A percentile compares a stretch with the other conserved stretches of the same genome.
These are phyloP conservation scores for Nakazawaea siamensis DNA, from an alignment of 805 yeast species.

Conservation along the genomic window DNA sequence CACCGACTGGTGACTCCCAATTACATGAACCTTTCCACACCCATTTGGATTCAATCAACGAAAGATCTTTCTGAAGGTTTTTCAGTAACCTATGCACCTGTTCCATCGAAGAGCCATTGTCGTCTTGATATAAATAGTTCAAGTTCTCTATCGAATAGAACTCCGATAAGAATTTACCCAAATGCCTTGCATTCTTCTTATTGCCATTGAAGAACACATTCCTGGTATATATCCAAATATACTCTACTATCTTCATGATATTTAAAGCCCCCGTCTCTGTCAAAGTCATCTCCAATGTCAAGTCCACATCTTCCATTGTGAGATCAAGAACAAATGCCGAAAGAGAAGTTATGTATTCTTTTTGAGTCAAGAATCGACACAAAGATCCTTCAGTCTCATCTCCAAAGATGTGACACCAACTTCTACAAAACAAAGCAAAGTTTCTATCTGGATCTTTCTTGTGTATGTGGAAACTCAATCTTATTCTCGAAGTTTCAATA, in stretches of 20 bases:
- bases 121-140: constrained; percentile 34
- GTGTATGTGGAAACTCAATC: constrained; percentile 39
- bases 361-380: constrained; percentile 27
- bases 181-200: constrained; percentile 13
- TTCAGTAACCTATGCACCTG: constrained; percentile 37
- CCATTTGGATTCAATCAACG: constrained; percentile 25
- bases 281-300: constrained; percentile 43
- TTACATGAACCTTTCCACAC: constrained; percentile 32
- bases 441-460: constrained; percentile 5
- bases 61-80: constrained; percentile 28
- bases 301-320: constrained; percentile 25
- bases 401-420: constrained; percentile 56
- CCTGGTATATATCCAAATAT: not conserved
- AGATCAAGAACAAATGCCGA: constrained; percentile 33
- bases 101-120: constrained; percentile 30
- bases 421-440: constrained; percentile 23
- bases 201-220: constrained; percentile 12
- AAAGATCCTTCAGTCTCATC: constrained; percentile 51
- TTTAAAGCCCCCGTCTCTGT: constrained; percentile 37
- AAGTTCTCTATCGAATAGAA: constrained; percentile 36
- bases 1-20: constrained; percentile 22
- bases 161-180: constrained; percentile 39
- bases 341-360: constrained; percentile 28
- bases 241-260: constrained; percentile 23
- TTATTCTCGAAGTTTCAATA: constrained; percentile 24